Evolutionary conservation across 495 filamentous ascomycete genomes (phyloP).

Genomic region (Cercophora sp.): DNA sequence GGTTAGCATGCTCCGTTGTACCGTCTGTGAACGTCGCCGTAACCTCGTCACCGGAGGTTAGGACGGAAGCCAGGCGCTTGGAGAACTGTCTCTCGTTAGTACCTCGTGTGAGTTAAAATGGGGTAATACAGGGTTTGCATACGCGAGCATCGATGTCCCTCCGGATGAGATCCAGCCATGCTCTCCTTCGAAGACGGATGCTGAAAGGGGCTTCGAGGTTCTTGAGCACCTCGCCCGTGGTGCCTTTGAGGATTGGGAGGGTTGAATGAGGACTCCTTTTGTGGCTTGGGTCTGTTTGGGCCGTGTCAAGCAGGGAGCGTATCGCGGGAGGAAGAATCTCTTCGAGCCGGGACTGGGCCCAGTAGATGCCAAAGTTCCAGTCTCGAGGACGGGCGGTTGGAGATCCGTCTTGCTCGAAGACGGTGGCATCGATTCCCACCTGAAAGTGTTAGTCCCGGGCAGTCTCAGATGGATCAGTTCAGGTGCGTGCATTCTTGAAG

Average conservation of each 20-base stretch:
- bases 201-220: constrained; percentile 32
- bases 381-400: constrained; percentile 36
- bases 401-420: constrained; percentile 41
- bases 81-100: constrained; percentile 19
- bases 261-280: constrained; percentile 26
- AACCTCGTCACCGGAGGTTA: constrained; percentile 14
- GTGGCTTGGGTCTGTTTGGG: constrained; percentile 39
- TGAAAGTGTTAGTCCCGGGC: no score
- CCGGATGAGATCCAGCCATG: constrained; percentile 36
- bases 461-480: no score
- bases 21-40: constrained; percentile 39
- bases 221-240: constrained; percentile 39
- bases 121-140: not conserved
- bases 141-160: constrained; percentile 42
- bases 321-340: constrained; percentile 34
- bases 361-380: constrained; percentile 52
- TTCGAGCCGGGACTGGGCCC: constrained; percentile 38
- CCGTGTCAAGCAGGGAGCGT: constrained; percentile 30
- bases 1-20: constrained; percentile 27
- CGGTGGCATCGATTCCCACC: constrained; percentile 39
- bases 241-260: constrained; percentile 38
- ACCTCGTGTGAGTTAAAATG: not conserved
- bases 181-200: constrained; percentile 39
- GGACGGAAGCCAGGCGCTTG: constrained; percentile 5
- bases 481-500: no score